phyloP scores from a whole-genome alignment of 768 basidiomycete genomes.

The Mycena alexandri region DNA sequence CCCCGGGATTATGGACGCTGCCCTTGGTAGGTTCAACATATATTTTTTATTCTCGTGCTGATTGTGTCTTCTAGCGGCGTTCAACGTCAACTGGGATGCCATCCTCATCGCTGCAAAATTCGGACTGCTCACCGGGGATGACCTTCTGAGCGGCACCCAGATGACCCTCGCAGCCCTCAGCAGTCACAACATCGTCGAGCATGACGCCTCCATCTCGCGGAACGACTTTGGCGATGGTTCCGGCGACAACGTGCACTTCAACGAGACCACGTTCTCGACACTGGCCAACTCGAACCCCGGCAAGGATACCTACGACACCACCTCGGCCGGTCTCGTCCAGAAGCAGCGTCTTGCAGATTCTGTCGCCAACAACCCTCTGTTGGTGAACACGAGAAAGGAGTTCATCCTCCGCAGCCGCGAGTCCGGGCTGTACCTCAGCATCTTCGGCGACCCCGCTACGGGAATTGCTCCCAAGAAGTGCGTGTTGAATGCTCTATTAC shows the following conservation, averaged over 20 bases:
- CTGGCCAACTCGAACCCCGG: conserved; percentile 29
- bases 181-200: conserved; percentile 32
- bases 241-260: conserved; percentile 37
- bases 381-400: conserved; percentile 34
- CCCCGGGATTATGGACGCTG: not conserved
- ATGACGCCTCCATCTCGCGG: conserved; percentile 34
- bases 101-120: conserved; percentile 11
- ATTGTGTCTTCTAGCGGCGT: not conserved
- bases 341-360: conserved; percentile 25
- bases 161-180: conserved; percentile 27
- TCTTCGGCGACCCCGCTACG: conserved; percentile 26
- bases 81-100: conserved; percentile 13
- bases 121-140: conserved; percentile 1
- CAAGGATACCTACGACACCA: conserved; percentile 29
- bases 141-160: not conserved
- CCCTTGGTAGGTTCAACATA: too few relatives aligned
- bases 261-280: conserved; percentile 24
- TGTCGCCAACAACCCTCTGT: conserved; percentile 24
- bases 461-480: conserved; percentile 30
- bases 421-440: conserved; percentile 28
- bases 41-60: not conserved
- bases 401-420: conserved; percentile 28
- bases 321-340: conserved; percentile 21
- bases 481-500: not conserved
- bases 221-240: conserved; percentile 19